Evolutionary conservation across 2,329 filamentous ascomycete species (phyloP), one percentile per base, ranked within the genome.

Genomic region (Amauroascus verrucosus): DNA sequence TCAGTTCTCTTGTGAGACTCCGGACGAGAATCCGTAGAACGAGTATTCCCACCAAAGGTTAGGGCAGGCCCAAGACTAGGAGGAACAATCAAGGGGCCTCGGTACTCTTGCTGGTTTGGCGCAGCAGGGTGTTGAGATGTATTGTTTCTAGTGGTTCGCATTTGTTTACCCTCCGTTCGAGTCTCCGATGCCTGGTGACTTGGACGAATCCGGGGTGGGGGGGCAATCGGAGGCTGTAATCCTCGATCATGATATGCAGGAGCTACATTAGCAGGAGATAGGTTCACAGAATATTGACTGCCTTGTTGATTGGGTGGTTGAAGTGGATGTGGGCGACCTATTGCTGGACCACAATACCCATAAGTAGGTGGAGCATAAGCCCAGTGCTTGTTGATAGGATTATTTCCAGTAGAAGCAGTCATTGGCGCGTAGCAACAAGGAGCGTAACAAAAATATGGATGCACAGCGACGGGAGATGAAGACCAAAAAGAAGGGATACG

Each of bases 71-170:
- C 20, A 24, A n/a, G 18, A 16, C 3, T 8, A 40, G 54, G 53
- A 38, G 55, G 50, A 40, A 57, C 52, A 47, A 57, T 54, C 18
- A 57, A 41, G 28, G 55, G 55, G 35, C 55, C 51, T 54, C 41
- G 54, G 35, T 54, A 57, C 9, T 52, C 52, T n/a, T 43, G 49
- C 28, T 51, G 40, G 18, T 48, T 49, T 43, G 44, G 35, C 18
- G n/a, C 20, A 16, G 16, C 16, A 28, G 22, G 11, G 11, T 37
- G 13, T 44, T 35, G 38, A 24, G 41, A 46, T 40, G 40, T 20
- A 41, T 46, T 46, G 9, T 28, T 28, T 24, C 22, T 28, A 4
- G 40, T 8, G 30, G 35, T n/a, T n/a, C n/a, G 7, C n/a, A 22
- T 9, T 24, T 32, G 37, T 22, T 7, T 13, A 26, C n/a, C 8